phyloP scores from a whole-genome alignment of 2,329 filamentous ascomycete genomes.

The Colletotrichum liriopes region DNA sequence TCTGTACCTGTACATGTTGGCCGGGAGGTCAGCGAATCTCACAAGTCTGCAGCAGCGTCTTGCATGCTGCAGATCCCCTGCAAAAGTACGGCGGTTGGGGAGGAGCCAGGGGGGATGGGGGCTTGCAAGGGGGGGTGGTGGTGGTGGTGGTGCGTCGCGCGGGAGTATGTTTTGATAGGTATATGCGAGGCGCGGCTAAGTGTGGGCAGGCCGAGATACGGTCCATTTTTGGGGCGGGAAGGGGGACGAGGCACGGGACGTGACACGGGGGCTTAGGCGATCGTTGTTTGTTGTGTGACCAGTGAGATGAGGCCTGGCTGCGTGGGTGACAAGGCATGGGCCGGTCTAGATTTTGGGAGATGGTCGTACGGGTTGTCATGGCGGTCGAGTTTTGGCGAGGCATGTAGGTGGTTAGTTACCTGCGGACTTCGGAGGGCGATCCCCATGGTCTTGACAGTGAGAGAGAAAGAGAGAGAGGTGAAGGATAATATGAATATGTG shows the following conservation, averaged over 20 bases:
- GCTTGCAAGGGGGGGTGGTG: not conserved
- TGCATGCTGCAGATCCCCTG: not conserved
- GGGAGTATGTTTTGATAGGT: not conserved
- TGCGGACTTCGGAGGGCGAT: too few species aligned
- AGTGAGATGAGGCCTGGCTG: not conserved
- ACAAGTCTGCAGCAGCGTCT: not conserved
- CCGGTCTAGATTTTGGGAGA: not conserved
- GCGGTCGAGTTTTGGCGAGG: too few species aligned
- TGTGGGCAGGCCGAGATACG: slow-evolving; percentile 5
- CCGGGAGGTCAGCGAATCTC: not conserved
- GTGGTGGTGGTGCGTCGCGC: not conserved
- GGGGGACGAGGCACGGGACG: not conserved
- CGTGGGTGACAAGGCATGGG: not conserved
- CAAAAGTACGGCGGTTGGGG: not conserved
- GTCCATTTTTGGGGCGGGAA: not conserved
- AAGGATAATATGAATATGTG: too few species aligned
- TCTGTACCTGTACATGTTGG: not conserved
- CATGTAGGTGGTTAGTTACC: too few species aligned
- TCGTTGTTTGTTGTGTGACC: not conserved
- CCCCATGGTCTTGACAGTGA: too few species aligned
- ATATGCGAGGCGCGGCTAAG: slow-evolving; percentile 3
- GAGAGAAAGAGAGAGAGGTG: too few species aligned
- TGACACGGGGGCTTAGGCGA: not conserved
- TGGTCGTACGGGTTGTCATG: not conserved
- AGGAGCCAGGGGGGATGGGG: not conserved